phyloP scores from a whole-genome alignment of 148 eudicot genomes.

The Suaeda aralocaspica region DNA sequence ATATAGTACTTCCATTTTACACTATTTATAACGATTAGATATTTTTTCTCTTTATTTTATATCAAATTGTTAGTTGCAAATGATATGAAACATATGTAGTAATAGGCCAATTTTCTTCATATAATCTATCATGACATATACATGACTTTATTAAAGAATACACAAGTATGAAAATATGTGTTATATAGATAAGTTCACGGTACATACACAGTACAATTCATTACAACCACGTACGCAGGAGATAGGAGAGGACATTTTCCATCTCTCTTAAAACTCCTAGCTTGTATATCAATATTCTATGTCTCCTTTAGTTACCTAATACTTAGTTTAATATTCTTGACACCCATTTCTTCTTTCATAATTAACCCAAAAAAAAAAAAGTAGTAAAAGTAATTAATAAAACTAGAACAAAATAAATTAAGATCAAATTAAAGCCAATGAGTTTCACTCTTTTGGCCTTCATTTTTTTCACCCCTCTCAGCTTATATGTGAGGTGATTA shows the following conservation, averaged over 20 bases:
- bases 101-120: too few species aligned
- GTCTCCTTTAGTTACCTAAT: neutral
- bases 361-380: neutral
- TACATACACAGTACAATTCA: constrained; percentile 1
- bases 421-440: constrained; percentile 9
- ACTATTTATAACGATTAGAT: too few species aligned
- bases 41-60: too few species aligned
- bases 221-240: constrained; percentile 19
- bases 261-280: constrained; percentile 33
- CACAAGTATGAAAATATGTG: too few species aligned
- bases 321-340: neutral
- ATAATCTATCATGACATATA: too few species aligned
- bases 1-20: too few species aligned
- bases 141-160: too few species aligned
- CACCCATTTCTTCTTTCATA: neutral
- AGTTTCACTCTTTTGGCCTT: neutral
- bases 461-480: constrained; percentile 27
- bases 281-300: neutral
- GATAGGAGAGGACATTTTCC: constrained; percentile 44
- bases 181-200: neutral
- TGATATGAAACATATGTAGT: too few species aligned
- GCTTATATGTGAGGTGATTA: constrained; percentile 15
- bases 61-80: too few species aligned
- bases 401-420: neutral
- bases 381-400: neutral